These are phyloP conservation scores for Candida peoriensis DNA, from an alignment of 805 yeast species.

Conservation along the genomic window DNA sequence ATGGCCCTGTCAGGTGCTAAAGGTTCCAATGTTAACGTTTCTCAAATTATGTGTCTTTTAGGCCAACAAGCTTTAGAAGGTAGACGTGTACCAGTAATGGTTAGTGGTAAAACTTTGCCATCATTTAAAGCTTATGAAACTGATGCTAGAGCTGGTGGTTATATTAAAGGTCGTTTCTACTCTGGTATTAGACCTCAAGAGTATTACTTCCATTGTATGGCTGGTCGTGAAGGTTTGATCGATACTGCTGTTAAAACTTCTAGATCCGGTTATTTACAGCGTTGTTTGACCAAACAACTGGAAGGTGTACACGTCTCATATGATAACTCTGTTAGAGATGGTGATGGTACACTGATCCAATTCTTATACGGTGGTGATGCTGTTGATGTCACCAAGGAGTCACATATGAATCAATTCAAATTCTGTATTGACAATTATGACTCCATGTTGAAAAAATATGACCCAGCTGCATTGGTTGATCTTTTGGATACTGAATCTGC, in stretches of 20 bases:
- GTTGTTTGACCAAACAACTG: conserved; percentile 96
- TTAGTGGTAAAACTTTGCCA: conserved; percentile 94
- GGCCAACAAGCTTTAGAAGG: conserved; percentile 99
- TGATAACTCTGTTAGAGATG: conserved; percentile 93
- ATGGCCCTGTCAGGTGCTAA: conserved; percentile 99
- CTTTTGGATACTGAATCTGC: conserved; percentile 86
- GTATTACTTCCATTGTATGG: conserved; percentile 99
- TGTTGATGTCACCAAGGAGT: conserved; percentile 89
- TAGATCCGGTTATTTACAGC: conserved; percentile 95
- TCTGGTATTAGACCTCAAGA: conserved; percentile 98
- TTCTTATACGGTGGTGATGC: conserved; percentile 98
- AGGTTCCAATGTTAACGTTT: conserved; percentile 97
- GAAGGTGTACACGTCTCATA: conserved; percentile 95
- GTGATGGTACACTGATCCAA: conserved; percentile 90
- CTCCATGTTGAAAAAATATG: conserved; percentile 78
- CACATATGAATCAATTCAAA: conserved; percentile 87
- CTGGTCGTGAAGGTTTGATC: conserved; percentile 99
- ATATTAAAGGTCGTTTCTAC: conserved; percentile 92
- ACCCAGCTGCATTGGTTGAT: conserved; percentile 67
- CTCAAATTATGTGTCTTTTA: conserved; percentile 98
- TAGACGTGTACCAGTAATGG: conserved; percentile 99
- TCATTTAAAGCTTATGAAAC: conserved; percentile 96
- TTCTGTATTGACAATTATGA: conserved; percentile 92
- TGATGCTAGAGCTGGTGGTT: conserved; percentile 98
- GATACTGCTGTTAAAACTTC: conserved; percentile 99